Percentiles rank a stretch among this genome's conserved stretches.
Conservation (phyloP, 805 yeast genomes). For the Nematodospora valgi region DNA sequence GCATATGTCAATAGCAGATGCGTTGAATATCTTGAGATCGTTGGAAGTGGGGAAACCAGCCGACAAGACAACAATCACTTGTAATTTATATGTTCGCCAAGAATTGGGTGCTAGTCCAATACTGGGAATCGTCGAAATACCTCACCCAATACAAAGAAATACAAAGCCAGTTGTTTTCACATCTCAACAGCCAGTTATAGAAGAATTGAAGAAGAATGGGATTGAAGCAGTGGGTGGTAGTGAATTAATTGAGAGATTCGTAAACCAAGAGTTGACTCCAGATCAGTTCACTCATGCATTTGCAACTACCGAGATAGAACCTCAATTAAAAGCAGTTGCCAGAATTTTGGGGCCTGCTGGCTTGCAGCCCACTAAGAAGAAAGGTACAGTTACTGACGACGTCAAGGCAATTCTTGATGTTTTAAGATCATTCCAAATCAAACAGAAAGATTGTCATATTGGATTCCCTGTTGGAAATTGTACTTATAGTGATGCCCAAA, state of each 20-base stretch:
- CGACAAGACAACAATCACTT: slow-evolving; percentile 60
- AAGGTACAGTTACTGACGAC: slow-evolving; percentile 76
- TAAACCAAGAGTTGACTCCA: slow-evolving; percentile 48
- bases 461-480: slow-evolving; percentile 74
- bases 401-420: slow-evolving; percentile 49
- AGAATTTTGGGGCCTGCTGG: slow-evolving; percentile 84
- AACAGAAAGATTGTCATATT: slow-evolving; percentile 62
- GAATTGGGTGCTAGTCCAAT: slow-evolving; percentile 78
- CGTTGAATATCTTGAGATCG: slow-evolving; percentile 78
- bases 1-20: slow-evolving; percentile 67
- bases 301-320: slow-evolving; percentile 79
- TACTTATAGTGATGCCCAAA: slow-evolving; percentile 71
- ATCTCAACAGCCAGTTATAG: slow-evolving; percentile 47
- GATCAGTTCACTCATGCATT: slow-evolving; percentile 66
- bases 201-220: slow-evolving; percentile 54
- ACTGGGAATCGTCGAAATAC: slow-evolving; percentile 67
- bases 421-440: slow-evolving; percentile 73
- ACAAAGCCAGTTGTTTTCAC: slow-evolving; percentile 70
- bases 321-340: slow-evolving; percentile 66
- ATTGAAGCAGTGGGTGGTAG: slow-evolving; percentile 70
- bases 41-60: slow-evolving; percentile 84
- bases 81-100: slow-evolving; percentile 61
- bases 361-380: slow-evolving; percentile 81
- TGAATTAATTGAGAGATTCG: slow-evolving; percentile 62
- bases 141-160: slow-evolving; percentile 60